Evolutionary conservation across 768 basidiomycete genomes (phyloP), one percentile per base, ranked within the genome.

Genomic region (Cystobasidium onofrii): DNA sequence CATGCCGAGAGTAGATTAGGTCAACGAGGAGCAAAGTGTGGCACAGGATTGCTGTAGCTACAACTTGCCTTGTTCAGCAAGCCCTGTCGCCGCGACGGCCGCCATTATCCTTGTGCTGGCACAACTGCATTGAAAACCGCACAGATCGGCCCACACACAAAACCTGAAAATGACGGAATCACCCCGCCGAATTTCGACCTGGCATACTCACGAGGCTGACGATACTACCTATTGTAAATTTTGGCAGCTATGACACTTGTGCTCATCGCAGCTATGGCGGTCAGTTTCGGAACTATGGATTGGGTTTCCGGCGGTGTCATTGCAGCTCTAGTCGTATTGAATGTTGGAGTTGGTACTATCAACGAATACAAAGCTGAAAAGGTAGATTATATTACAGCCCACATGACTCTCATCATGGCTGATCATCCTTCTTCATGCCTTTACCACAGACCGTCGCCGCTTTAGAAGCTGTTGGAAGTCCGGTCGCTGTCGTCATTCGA

Each of bases 381-480:
- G 73, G 73, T 70, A 23, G 1, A 55, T 64, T 52, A 31, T 9
- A 54, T n/a, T 3, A 10, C n/a, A 20, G 10, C 7, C 12, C 33
- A 34, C 61, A 63, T 39, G 15, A 27, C 61, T 9, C 7, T 41
- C 43, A 10, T 23, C 9, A 27, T 15, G 15, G 44, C 27, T 27
- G 39, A 54, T 29, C 20, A 7, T 34, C 44, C 31, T 50, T 23
- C 6, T 69, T 12, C 52, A 64, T 43, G 39, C 10, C 7, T 34
- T 25, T 46, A n/a, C 29, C 12, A 69, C 9, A 83, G 80, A 83
- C 81, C 17, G 81, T 83, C 33, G 82, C 81, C 7, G 80, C 80
- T n/a, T 77, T 83, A 20, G 80, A 81, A 65, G 80, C 80, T 1
- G 81, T 83, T 44, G 81, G 81, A 50, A 78, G 80, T n/a, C 82